Evolutionary conservation across 1,284 basidiomycete genomes (phyloP).

Genomic region (Tetrapyrgos nigripes): DNA sequence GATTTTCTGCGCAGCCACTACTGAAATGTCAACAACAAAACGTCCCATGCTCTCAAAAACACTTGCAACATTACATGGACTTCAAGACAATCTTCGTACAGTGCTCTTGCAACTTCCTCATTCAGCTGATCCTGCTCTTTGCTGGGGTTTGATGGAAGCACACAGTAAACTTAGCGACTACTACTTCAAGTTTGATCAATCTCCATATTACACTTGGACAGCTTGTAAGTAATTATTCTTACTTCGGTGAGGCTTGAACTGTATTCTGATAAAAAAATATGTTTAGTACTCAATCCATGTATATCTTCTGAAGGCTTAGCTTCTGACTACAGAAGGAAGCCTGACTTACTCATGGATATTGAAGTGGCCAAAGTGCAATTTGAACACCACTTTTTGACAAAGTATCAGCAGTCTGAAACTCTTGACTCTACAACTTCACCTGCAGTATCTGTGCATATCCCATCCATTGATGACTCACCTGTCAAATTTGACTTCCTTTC

Average conservation of each 20-base stretch:
- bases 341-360: conserved; percentile 12
- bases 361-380: no score
- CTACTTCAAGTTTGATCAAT: conserved; percentile 31
- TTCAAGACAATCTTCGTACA: conserved; percentile 16
- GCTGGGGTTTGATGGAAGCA: conserved; percentile 5
- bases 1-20: no score
- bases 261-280: background rate
- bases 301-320: conserved; percentile 30
- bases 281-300: conserved; percentile 33
- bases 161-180: conserved; percentile 28
- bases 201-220: conserved; percentile 29
- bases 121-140: conserved; percentile 20
- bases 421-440: no score
- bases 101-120: background rate
- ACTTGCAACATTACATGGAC: conserved; percentile 23
- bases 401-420: no score
- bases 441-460: no score
- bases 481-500: no score
- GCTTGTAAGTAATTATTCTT: conserved; percentile 9
- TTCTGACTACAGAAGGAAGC: conserved; percentile 23
- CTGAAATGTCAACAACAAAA: no score
- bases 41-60: no score
- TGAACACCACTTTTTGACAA: no score
- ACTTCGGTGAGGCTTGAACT: background rate
- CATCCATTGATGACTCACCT: no score